Evolutionary conservation across 2,329 filamentous ascomycete species (phyloP).

Genomic region (Alternaria sp.): DNA sequence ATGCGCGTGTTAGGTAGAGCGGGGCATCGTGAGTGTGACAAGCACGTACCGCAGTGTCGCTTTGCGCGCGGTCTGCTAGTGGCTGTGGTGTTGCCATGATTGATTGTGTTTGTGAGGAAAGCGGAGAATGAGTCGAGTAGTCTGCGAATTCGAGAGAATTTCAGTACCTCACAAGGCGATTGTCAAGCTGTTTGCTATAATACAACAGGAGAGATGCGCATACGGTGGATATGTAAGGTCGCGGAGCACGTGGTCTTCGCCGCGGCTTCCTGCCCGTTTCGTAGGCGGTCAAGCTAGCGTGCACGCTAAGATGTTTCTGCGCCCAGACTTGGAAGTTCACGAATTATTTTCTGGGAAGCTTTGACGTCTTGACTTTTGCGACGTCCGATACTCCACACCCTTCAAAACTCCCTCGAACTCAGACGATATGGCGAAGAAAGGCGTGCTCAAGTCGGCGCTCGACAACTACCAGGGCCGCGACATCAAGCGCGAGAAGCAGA

Average conservation of each 20-base stretch:
- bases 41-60: conserved; percentile 28
- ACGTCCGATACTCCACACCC: not conserved
- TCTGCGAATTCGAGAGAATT: no score
- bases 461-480: conserved; percentile 68
- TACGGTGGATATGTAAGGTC: conserved; percentile 16
- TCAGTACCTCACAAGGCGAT: not conserved
- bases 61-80: conserved; percentile 27
- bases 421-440: conserved; percentile 48
- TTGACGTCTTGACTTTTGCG: conserved; percentile 19
- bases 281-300: conserved; percentile 41
- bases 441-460: conserved; percentile 65
- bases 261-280: conserved; percentile 33
- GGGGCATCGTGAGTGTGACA: not conserved
- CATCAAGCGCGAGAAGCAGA: conserved; percentile 74
- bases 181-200: not conserved
- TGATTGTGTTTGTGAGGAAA: not conserved
- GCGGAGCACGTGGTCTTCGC: conserved; percentile 30
- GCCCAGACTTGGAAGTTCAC: conserved; percentile 45
- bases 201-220: not conserved
- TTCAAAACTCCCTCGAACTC: not conserved
- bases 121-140: not conserved
- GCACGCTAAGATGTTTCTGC: conserved; percentile 35
- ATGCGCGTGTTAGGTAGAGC: not conserved
- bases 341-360: conserved; percentile 37
- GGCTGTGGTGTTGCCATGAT: conserved; percentile 32